Evolutionary conservation across 345 rosid genomes (phyloP), one percentile per base, ranked within the genome.

Genomic region (Salix koriyanagi): DNA sequence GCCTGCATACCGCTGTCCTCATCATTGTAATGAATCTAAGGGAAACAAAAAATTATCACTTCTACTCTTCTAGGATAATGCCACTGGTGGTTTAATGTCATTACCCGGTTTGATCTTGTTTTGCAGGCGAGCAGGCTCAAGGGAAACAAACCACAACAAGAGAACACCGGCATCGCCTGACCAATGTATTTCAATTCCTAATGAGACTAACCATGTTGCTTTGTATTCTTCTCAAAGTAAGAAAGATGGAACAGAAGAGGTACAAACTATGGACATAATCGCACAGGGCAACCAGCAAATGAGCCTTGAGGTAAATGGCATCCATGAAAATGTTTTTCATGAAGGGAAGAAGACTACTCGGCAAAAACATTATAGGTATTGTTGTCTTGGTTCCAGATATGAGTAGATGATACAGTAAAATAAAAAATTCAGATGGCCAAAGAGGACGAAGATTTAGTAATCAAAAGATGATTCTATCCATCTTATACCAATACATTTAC

Each of bases 121-220:
- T 14, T 71, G 66, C 82, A 89, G 92, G 87, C 70, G 26, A 52
- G 62, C 83, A 65, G 88, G 88, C 70, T 32, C 78, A 7, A 83
- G 80, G 82, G 98, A 94, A 80, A 86, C 68, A 66, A 92, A 79
- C 87, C 88, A 87, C 74, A 83, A 83, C 79, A 88, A 69, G 80
- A 83, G 88, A 81, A 89, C 86, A 54, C 93, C 85, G 2, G 92
- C 85, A 60, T 85, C 88, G 26, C 92, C 90, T 0, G 86, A 80
- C 75, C 79, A 76, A 75, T 79, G 68, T 44, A 56, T 75, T 61
- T 54, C 76, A n/a, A 23, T 18, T 37, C 79, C 77, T 3, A 10
- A 13, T 1, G 79, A 74, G 81, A 70, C 42, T 41, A 48, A 82
- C 70, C 88, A 73, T 50, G 81, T 61, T 42, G 58, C 77, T 8